Conservation (phyloP, 2,329 filamentous ascomycete species). For the Stachybotrys echinatus region DNA sequence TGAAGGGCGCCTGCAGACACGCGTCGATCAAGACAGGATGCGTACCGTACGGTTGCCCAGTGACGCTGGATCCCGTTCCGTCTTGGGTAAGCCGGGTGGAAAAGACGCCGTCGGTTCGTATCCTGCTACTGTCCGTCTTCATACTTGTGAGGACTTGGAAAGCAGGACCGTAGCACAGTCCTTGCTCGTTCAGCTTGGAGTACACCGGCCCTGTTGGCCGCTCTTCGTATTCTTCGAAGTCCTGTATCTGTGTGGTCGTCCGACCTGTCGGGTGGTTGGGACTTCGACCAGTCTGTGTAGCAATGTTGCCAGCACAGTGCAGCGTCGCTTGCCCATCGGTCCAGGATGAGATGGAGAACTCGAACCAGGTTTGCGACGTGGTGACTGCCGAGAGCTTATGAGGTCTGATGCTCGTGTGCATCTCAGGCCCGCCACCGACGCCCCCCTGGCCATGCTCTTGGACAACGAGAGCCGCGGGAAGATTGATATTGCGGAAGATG, state of each 20-base stretch:
- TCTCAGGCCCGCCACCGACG: neutral
- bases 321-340: neutral
- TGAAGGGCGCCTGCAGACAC: constrained; percentile 5
- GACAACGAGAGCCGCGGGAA: constrained; percentile 3
- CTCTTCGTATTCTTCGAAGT: neutral
- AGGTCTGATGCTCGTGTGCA: constrained; percentile 1
- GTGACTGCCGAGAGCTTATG: constrained; percentile 2
- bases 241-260: neutral
- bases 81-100: neutral
- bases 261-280: neutral
- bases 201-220: neutral
- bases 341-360: constrained; percentile 2
- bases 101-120: neutral
- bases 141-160: constrained; percentile 1
- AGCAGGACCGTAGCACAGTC: neutral
- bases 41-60: neutral
- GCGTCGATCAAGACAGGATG: constrained; percentile 8
- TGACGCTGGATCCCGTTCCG: neutral
- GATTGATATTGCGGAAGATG: constrained; percentile 3
- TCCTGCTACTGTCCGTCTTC: neutral
- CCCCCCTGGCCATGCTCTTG: neutral
- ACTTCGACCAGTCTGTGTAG: neutral
- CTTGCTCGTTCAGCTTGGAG: neutral
- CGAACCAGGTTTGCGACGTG: constrained; percentile 3
- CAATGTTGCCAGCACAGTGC: constrained; percentile 1